Evolutionary conservation across 2,329 filamentous ascomycete species (phyloP).

Genomic region (Lasiodiplodia hormozganensis): DNA sequence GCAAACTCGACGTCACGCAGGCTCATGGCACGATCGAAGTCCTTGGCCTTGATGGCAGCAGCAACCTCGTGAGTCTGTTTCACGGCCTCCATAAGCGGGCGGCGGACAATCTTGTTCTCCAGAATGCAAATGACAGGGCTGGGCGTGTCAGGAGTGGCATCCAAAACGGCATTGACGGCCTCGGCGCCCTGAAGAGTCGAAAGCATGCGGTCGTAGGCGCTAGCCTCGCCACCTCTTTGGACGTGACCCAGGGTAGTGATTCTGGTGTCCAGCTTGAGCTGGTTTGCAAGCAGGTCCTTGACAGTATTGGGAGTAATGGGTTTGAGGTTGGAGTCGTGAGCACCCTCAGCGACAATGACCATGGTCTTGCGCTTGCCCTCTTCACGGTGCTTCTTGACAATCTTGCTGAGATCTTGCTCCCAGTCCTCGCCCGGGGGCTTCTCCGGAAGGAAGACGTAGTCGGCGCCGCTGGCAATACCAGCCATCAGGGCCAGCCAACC

Average conservation of each 20-base stretch:
- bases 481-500: conserved; percentile 98
- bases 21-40: conserved; percentile 87
- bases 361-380: conserved; percentile 97
- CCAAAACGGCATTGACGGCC: conserved; percentile 88
- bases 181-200: conserved; percentile 93
- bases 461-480: conserved; percentile 90
- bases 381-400: conserved; percentile 81
- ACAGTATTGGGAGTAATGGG: conserved; percentile 83
- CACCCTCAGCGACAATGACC: conserved; percentile 96
- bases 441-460: conserved; percentile 97
- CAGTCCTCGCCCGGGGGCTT: conserved; percentile 87
- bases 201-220: conserved; percentile 93
- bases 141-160: conserved; percentile 85
- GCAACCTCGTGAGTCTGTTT: conserved; percentile 84
- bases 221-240: conserved; percentile 91
- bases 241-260: conserved; percentile 96
- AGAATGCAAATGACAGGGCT: conserved; percentile 96
- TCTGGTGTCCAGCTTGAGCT: conserved; percentile 85
- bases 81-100: conserved; percentile 88
- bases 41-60: conserved; percentile 79
- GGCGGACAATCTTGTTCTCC: conserved; percentile 96
- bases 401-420: conserved; percentile 84
- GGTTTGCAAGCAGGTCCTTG: conserved; percentile 84
- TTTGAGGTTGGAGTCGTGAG: conserved; percentile 81
- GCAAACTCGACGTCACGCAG: conserved; percentile 92